Percentiles rank a stretch among this genome's conserved stretches.
These are phyloP conservation scores for Penicillium sp. DNA, from an alignment of 2,329 filamentous ascomycete genomes.

Conservation along the genomic window DNA sequence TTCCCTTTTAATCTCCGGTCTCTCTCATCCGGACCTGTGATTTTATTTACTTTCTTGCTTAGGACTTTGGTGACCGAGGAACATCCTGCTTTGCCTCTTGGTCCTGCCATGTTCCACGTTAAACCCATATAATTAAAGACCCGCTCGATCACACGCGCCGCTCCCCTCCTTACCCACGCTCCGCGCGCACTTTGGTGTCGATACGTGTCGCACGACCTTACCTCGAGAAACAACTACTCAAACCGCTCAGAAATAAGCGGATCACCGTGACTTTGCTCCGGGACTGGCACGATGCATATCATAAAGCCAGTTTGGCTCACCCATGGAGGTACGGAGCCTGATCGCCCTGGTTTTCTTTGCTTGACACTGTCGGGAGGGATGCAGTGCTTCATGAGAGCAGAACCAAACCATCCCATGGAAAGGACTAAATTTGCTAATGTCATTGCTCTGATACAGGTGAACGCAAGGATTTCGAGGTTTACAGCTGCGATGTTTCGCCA, in stretches of 20 bases:
- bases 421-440: slow-evolving; percentile 11
- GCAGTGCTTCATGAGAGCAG: background rate
- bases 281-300: slow-evolving; percentile 57
- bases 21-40: slow-evolving; percentile 1
- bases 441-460: slow-evolving; percentile 53
- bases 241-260: background rate
- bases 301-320: slow-evolving; percentile 94
- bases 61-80: background rate
- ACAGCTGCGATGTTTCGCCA: slow-evolving; percentile 93
- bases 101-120: slow-evolving; percentile 26
- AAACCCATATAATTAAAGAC: slow-evolving; percentile 9
- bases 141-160: slow-evolving; percentile 6
- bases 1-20: slow-evolving; percentile 15
- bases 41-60: background rate
- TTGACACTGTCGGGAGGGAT: background rate
- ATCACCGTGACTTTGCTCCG: slow-evolving; percentile 4
- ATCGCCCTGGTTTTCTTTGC: slow-evolving; percentile 3
- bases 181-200: background rate
- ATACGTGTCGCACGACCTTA: background rate
- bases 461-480: slow-evolving; percentile 96
- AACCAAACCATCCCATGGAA: background rate
- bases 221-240: background rate
- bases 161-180: background rate
- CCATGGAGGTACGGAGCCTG: slow-evolving; percentile 60
- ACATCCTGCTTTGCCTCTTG: background rate